phyloP scores from a whole-genome alignment of 345 rosid genomes.

The Syzygium grande region DNA sequence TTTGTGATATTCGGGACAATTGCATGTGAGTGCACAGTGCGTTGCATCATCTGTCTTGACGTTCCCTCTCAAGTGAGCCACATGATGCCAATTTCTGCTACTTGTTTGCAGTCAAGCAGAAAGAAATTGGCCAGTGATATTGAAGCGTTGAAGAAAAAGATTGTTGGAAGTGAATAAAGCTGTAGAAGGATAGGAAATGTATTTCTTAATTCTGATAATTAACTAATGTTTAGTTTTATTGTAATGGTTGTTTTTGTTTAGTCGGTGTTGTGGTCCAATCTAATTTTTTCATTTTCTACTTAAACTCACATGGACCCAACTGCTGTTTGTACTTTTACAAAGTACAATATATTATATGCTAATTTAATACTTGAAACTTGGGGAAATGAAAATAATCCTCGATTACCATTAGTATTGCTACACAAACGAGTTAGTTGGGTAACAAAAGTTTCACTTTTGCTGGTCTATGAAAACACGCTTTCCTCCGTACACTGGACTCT shows the following conservation, averaged over 20 bases:
- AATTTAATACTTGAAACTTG: neutral
- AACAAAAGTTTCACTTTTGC: neutral
- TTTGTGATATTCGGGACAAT: neutral
- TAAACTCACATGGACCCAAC: neutral
- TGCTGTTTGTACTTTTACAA: neutral
- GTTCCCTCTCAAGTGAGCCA: neutral
- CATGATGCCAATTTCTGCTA: neutral
- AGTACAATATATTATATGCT: neutral
- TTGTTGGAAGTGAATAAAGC: slow-evolving; percentile 64
- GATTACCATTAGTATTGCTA: neutral
- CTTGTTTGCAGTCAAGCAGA: slow-evolving; percentile 67
- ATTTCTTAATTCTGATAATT: neutral
- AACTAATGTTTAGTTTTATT: neutral
- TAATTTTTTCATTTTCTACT: neutral
- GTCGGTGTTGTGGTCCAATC: neutral
- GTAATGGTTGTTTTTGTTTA: neutral
- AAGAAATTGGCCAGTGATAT: slow-evolving; percentile 82
- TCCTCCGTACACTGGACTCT: neutral
- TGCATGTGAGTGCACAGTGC: neutral
- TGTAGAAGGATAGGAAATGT: neutral
- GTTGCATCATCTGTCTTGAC: neutral
- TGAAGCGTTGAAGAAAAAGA: slow-evolving; percentile 83
- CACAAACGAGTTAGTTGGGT: neutral
- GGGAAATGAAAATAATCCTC: neutral
- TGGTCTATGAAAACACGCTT: neutral